Evolutionary conservation across 2,329 filamentous ascomycete genomes (phyloP), one percentile per base, ranked within the genome.

Genomic region (Fusarium sororula): DNA sequence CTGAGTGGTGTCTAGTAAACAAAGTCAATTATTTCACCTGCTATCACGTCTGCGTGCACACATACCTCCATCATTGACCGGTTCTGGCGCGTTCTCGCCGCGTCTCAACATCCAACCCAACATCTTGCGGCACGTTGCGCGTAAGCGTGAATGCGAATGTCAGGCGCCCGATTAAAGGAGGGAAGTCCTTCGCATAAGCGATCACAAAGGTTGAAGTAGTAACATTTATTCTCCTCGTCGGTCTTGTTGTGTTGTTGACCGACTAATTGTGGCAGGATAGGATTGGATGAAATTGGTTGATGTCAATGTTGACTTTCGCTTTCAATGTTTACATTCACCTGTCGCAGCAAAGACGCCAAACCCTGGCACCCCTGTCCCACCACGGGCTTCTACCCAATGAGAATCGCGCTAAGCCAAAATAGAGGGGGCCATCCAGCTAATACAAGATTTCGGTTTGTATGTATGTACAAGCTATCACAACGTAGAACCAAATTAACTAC

Each of bases 51-150:
- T 24, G 14, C 37, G 22, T 47, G 28, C 44, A 57, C 66, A 66
- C 79, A 55, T 72, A 82, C 81, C 81, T 59, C 73, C 79, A 64
- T 79, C 80, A 35, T 77, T 75, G 42, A 69, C 75, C 61, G 74
- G 70, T 63, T 80, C 78, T 44, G 81, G 79, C 81, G 82, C 82
- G 81, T 83, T 79, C 20, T 83, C 81, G 69, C 82, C 82, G 76
- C 83, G 82, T 75, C 82, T 88, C 75, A 90, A 81, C 82, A 89
- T 88, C 89, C 89, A 91, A 73, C 88, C 88, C 68, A 91, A 84
- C 89, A 91, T 90, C 39, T 66, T 75, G 53, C 55, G 77, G 41
- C 35, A 22, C 35, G 44, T 65, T 68, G 54, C 48, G 48, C 37
- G 60, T 60, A 37, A 47, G 41, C 42, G 53, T n/a, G n/a, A 42